phyloP scores from a whole-genome alignment of 169 alveolate species.

The Eimeria necatrix region DNA sequence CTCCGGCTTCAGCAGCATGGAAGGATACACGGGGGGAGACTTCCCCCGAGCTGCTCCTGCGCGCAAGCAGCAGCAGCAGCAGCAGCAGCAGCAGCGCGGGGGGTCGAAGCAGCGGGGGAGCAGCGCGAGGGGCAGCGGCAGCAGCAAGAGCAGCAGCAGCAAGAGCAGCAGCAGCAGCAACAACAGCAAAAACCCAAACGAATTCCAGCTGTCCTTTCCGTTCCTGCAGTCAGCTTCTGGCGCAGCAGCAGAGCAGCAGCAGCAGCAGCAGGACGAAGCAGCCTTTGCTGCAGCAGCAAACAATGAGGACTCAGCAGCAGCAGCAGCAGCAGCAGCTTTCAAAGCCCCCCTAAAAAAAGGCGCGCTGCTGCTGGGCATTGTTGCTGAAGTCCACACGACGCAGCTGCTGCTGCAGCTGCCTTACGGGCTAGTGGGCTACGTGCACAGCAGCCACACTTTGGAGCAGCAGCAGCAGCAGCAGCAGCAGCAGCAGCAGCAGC shows the following conservation, averaged over 20 bases:
- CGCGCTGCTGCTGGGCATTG: constrained; percentile 45
- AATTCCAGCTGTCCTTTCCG: constrained; percentile 20
- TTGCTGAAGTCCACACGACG: constrained; percentile 3
- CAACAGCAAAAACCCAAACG: background rate
- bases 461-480: constrained; percentile 62
- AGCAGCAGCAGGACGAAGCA: background rate
- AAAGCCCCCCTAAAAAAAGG: constrained; percentile 6
- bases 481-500: constrained; percentile 55
- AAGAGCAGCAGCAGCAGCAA: constrained; percentile 44
- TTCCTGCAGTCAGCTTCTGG: background rate
- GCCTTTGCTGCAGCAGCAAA: background rate
- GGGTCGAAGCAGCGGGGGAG: background rate
- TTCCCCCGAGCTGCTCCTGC: background rate
- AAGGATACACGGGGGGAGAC: background rate
- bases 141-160: constrained; percentile 1
- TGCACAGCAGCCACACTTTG: constrained; percentile 32
- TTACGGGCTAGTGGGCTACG: constrained; percentile 28
- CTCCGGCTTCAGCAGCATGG: constrained; percentile 10
- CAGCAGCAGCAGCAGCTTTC: constrained; percentile 63
- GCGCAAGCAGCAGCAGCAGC: background rate
- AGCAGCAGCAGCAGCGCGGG: background rate
- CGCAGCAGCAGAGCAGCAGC: constrained; percentile 55
- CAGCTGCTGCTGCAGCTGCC: constrained; percentile 68
- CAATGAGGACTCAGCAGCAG: background rate
- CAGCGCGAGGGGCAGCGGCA: constrained; percentile 4